A percentile compares a stretch with the other conserved stretches of the same genome.
Conservation (phyloP, 176 grass and related monocot species). For the Raddia guianensis region DNA sequence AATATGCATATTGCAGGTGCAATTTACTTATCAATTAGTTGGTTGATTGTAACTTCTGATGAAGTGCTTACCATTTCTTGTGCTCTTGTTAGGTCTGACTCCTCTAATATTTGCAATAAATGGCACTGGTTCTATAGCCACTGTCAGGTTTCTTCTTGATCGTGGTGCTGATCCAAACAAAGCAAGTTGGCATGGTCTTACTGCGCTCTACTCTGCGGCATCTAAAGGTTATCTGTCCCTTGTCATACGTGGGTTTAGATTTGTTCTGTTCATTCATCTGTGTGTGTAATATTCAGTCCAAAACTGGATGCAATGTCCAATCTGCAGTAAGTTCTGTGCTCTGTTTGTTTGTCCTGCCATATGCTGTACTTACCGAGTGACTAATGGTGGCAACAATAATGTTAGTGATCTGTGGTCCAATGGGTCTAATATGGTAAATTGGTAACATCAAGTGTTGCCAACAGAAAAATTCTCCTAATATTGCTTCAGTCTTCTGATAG, state of each 20-base stretch:
- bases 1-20: neutral
- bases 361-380: too few species aligned
- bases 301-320: neutral
- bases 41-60: neutral
- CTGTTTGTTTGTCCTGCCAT: neutral
- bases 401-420: neutral
- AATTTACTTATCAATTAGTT: neutral
- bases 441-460: too few species aligned
- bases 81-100: neutral
- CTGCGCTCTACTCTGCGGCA: conserved; percentile 7
- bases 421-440: too few species aligned
- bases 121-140: neutral
- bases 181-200: neutral
- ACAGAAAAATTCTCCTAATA: neutral
- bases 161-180: conserved; percentile 34
- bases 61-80: neutral
- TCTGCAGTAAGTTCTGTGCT: neutral
- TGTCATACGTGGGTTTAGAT: neutral
- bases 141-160: conserved; percentile 10
- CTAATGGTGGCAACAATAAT: neutral
- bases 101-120: conserved; percentile 25
- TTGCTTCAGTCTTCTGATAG: neutral
- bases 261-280: neutral
- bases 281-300: neutral
- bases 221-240: conserved; percentile 17